A percentile compares a stretch with the other conserved stretches of the same genome.
Conservation (phyloP, 2,329 filamentous ascomycete species). For the Pleoardoris graminearum region DNA sequence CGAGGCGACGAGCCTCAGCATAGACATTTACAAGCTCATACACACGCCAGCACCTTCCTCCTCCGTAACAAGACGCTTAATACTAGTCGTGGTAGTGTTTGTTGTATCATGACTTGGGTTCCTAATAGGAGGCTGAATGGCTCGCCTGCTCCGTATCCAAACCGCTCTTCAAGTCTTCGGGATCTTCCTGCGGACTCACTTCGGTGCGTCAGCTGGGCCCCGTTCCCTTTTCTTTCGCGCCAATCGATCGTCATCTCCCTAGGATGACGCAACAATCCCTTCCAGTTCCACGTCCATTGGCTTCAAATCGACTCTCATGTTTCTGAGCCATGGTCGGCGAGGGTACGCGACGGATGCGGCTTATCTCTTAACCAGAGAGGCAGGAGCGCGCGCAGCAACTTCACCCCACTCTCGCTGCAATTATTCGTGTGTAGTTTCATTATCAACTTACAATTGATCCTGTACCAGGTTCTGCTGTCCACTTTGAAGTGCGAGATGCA, state of each 20-base stretch:
- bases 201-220: neutral
- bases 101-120: neutral
- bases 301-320: no score
- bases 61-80: no score
- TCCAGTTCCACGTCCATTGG: neutral
- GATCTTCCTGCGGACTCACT: neutral
- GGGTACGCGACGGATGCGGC: neutral
- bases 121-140: neutral
- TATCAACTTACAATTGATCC: no score
- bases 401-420: no score
- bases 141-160: neutral
- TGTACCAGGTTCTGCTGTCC: no score
- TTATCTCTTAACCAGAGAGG: no score
- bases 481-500: no score
- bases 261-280: conserved; percentile 3
- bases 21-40: neutral
- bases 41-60: no score
- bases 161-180: conserved; percentile 1
- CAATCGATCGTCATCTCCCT: neutral
- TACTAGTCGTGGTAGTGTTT: neutral
- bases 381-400: no score
- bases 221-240: conserved; percentile 1
- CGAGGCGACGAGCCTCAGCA: conserved; percentile 1
- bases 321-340: no score
- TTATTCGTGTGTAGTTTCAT: no score